Conservation (phyloP, 2,329 filamentous ascomycete genomes). For the Colletotrichum falcatum region DNA sequence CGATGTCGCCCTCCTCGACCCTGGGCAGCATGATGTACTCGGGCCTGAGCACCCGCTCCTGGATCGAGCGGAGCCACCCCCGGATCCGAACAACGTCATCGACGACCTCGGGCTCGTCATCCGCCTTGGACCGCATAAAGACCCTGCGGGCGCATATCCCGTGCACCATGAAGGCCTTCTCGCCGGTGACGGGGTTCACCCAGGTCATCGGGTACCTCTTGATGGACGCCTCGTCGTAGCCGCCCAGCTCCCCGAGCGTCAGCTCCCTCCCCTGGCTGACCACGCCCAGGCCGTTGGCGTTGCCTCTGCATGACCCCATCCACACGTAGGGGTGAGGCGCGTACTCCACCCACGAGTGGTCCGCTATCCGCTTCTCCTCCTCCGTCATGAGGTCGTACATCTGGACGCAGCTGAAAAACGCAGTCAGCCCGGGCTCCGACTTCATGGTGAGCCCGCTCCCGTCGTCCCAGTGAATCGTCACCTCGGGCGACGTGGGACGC, state of each 20-base stretch:
- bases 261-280: constrained; percentile 54
- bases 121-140: constrained; percentile 50
- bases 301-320: constrained; percentile 56
- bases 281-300: constrained; percentile 55
- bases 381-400: constrained; percentile 55
- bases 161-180: constrained; percentile 58
- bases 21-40: constrained; percentile 57
- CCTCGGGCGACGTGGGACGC: constrained; percentile 50
- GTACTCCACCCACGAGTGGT: constrained; percentile 61
- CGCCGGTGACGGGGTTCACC: constrained; percentile 56
- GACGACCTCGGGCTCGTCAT: constrained; percentile 51
- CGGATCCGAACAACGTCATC: constrained; percentile 55
- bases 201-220: constrained; percentile 61
- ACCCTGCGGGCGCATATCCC: constrained; percentile 54
- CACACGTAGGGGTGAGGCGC: constrained; percentile 58
- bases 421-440: constrained; percentile 56
- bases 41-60: constrained; percentile 54
- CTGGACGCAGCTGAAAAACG: constrained; percentile 58
- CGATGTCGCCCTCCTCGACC: constrained; percentile 56
- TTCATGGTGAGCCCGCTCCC: constrained; percentile 55
- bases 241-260: constrained; percentile 51
- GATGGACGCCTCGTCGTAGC: constrained; percentile 51
- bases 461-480: constrained; percentile 57
- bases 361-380: constrained; percentile 55
- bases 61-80: constrained; percentile 50